Evolutionary conservation across 1,284 basidiomycete genomes (phyloP).

Genomic region (Marasmius oreades): DNA sequence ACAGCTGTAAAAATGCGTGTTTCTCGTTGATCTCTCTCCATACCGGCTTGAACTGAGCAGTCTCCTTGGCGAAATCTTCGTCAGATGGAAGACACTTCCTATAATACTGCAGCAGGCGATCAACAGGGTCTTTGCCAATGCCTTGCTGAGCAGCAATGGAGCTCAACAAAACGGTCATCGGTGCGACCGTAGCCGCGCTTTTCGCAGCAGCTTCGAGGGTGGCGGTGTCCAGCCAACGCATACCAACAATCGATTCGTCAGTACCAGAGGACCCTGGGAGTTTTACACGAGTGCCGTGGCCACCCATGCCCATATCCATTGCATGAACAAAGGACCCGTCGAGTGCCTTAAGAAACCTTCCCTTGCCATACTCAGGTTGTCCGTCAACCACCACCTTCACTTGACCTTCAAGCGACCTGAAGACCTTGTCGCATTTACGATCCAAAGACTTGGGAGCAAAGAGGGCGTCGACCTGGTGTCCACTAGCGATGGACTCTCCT

Average conservation of each 20-base stretch:
- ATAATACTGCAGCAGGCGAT: background rate
- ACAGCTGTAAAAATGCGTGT: background rate
- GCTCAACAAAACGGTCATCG: slow-evolving; percentile 3
- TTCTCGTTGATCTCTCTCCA: slow-evolving; percentile 6
- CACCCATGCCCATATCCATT: slow-evolving; percentile 5
- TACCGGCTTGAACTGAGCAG: background rate
- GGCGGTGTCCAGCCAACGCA: slow-evolving; percentile 1
- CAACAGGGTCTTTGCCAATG: background rate
- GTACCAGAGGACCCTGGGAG: background rate
- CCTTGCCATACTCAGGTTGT: slow-evolving; percentile 7
- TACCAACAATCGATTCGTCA: background rate
- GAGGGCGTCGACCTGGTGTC: background rate
- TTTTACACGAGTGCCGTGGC: background rate
- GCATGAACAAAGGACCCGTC: background rate
- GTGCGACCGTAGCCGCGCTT: background rate
- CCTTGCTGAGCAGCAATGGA: background rate
- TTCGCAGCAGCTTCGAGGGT: background rate
- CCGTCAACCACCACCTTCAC: slow-evolving; percentile 2
- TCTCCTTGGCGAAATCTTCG: background rate
- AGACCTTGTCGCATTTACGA: background rate
- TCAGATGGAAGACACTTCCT: background rate
- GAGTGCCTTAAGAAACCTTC: background rate
- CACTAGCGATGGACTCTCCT: background rate
- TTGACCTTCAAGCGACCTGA: background rate
- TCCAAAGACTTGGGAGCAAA: background rate